These are phyloP conservation scores for Carallia brachiata DNA, from an alignment of 345 rosid genomes.

Conservation along the genomic window DNA sequence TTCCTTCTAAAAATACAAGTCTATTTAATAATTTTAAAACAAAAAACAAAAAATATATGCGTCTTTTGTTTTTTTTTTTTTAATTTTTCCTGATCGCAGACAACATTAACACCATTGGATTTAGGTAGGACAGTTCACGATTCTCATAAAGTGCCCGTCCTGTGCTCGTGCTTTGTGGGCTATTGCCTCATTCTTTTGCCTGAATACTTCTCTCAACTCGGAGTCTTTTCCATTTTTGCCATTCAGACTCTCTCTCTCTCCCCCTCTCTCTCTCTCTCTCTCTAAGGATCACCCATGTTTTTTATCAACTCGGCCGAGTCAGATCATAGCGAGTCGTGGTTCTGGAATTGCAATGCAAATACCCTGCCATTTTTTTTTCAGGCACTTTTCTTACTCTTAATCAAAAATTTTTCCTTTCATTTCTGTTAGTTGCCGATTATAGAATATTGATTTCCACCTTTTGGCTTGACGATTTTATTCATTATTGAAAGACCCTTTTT, in stretches of 20 bases:
- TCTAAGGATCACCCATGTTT: background rate
- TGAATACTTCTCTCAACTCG: background rate
- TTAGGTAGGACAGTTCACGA: too few relatives aligned
- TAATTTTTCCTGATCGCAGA: too few relatives aligned
- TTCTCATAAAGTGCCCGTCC: too few relatives aligned
- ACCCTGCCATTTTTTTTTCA: background rate
- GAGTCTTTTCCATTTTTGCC: background rate
- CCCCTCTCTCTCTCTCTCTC: background rate
- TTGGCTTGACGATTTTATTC: background rate
- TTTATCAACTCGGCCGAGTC: slow-evolving; percentile 1
- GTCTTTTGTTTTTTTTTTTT: too few relatives aligned
- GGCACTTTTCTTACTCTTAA: background rate
- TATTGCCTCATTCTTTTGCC: background rate
- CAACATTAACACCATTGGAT: too few relatives aligned
- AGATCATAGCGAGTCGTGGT: background rate
- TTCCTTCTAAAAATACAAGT: too few relatives aligned
- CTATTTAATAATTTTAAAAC: too few relatives aligned
- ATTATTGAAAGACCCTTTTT: background rate
- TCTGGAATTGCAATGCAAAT: slow-evolving; percentile 1
- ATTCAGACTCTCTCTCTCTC: background rate
- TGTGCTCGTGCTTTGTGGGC: too few relatives aligned
- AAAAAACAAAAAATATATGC: too few relatives aligned
- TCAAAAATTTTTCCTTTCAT: background rate
- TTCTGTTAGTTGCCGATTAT: background rate
- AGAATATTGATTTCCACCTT: background rate